Conservation (phyloP, 2,329 filamentous ascomycete species). For the Allantophomopsis lycopodina region DNA sequence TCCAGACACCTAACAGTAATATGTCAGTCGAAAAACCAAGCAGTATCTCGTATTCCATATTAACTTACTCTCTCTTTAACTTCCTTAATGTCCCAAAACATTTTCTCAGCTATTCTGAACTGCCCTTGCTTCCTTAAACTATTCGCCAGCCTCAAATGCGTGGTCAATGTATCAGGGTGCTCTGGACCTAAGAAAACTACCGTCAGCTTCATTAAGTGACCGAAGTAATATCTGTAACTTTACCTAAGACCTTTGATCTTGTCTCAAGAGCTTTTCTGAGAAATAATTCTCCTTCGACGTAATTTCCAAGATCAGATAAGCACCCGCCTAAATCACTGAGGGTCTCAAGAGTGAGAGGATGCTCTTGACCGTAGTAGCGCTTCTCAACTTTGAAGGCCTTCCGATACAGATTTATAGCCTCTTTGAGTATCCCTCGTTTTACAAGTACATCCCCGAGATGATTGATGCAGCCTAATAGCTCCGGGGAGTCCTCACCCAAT, state of each 20-base stretch:
- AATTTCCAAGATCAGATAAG: not conserved
- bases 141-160: no score
- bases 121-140: no score
- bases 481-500: slow-evolving; percentile 2
- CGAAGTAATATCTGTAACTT: no score
- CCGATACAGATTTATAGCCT: slow-evolving; percentile 1
- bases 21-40: no score
- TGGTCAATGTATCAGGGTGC: no score
- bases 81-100: no score
- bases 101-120: no score
- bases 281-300: not conserved
- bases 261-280: not conserved
- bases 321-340: slow-evolving; percentile 1
- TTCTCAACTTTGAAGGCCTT: not conserved
- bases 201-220: no score
- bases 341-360: slow-evolving; percentile 3
- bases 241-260: slow-evolving; percentile 1
- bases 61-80: no score
- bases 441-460: slow-evolving; percentile 1
- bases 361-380: slow-evolving; percentile 1
- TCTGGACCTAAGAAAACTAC: no score
- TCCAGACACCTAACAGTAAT: no score
- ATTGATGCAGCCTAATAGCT: slow-evolving; percentile 2
- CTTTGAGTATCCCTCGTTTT: not conserved
- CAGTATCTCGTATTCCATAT: no score